Conservation (phyloP, 2,329 filamentous ascomycete species). For the Xylariales sp. region DNA sequence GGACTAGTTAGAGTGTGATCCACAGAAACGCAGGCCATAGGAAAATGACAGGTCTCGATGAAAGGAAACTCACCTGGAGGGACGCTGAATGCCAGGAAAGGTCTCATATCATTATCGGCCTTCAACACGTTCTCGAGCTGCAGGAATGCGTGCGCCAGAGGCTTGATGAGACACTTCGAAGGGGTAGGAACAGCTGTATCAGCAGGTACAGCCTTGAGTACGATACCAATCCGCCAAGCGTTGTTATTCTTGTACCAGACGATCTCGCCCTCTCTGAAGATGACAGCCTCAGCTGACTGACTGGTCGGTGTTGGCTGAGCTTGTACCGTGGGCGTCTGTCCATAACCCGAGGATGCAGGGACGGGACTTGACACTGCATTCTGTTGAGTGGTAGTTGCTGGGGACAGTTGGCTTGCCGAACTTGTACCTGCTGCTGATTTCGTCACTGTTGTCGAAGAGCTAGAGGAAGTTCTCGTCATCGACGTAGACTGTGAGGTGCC, state of each 20-base stretch:
- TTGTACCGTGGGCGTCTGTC: background rate
- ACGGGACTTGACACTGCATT: background rate
- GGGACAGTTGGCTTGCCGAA: conserved; percentile 9
- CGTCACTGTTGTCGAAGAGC: conserved; percentile 4
- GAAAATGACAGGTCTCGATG: background rate
- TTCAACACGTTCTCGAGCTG: conserved; percentile 35
- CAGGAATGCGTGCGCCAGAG: conserved; percentile 30
- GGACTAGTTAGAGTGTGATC: background rate
- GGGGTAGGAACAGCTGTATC: background rate
- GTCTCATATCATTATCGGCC: conserved; percentile 37
- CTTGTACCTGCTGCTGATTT: background rate
- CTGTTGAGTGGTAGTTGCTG: conserved; percentile 15
- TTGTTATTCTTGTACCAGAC: conserved; percentile 45
- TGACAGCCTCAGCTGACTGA: conserved; percentile 22
- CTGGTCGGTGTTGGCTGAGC: too few species aligned
- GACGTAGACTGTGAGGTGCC: conserved; percentile 6
- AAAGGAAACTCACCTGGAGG: conserved; percentile 23
- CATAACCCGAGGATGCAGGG: conserved; percentile 1
- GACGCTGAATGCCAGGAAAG: conserved; percentile 48
- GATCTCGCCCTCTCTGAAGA: conserved; percentile 45
- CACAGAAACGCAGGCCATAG: background rate
- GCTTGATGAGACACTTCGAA: conserved; percentile 14
- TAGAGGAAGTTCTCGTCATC: conserved; percentile 9
- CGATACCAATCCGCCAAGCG: conserved; percentile 45
- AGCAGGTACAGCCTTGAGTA: conserved; percentile 18